A percentile compares a stretch with the other conserved stretches of the same genome.
Evolutionary conservation across 805 yeast genomes (phyloP).

Genomic region (Candida tibetensis): DNA sequence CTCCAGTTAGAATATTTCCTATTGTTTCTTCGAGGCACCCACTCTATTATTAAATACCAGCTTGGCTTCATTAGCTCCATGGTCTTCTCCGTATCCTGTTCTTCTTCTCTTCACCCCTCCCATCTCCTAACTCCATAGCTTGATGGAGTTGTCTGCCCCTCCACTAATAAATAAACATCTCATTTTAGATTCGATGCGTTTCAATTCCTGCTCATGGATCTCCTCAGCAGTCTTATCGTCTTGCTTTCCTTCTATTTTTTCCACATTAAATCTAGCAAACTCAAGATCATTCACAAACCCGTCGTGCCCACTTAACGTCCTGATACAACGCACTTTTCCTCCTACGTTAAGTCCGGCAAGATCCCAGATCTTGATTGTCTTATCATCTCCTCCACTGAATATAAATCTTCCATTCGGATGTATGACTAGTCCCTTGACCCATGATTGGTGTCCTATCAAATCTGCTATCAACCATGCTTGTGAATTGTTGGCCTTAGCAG

Average conservation of each 20-base stretch:
- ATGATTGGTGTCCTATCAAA: conserved; percentile 74
- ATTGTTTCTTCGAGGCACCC: too few relatives aligned
- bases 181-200: conserved; percentile 44
- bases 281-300: conserved; percentile 68
- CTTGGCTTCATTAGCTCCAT: not conserved
- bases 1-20: too few relatives aligned
- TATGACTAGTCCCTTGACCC: conserved; percentile 70
- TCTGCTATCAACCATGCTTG: conserved; percentile 59
- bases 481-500: conserved; percentile 49
- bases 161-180: conserved; percentile 66
- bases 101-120: not conserved
- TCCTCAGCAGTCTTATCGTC: conserved; percentile 17
- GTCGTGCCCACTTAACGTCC: conserved; percentile 60
- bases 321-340: conserved; percentile 44
- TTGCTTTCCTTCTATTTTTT: conserved; percentile 5
- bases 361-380: conserved; percentile 76
- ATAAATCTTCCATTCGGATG: conserved; percentile 77
- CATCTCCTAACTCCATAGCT: conserved; percentile 48
- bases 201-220: conserved; percentile 21
- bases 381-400: conserved; percentile 77
- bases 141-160: conserved; percentile 54
- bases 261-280: conserved; percentile 45
- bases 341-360: conserved; percentile 37
- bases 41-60: too few relatives aligned
- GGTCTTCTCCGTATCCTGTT: not conserved